Conservation (phyloP, 1,284 basidiomycete species). For the Ganoderma resinaceum region DNA sequence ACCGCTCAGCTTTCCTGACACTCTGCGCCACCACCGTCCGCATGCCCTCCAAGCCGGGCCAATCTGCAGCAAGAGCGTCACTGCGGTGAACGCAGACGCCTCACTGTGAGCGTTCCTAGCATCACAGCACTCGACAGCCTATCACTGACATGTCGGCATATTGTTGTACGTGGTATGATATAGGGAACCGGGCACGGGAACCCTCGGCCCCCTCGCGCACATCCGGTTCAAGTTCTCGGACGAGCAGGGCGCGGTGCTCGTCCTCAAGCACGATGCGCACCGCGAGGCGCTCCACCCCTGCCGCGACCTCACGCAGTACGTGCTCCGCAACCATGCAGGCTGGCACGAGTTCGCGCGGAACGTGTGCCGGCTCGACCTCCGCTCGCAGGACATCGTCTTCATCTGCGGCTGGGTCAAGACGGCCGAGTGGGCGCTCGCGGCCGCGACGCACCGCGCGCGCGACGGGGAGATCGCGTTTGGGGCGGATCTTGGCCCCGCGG, state of each 20-base stretch:
- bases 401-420: constrained; percentile 34
- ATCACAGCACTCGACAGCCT: no score
- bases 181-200: constrained; percentile 2
- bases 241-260: constrained; percentile 31
- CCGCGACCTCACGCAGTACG: constrained; percentile 11
- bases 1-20: constrained; percentile 12
- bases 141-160: background rate
- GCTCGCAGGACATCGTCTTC: constrained; percentile 30
- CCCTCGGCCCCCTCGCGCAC: constrained; percentile 3
- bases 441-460: constrained; percentile 23
- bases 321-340: constrained; percentile 22
- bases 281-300: constrained; percentile 22
- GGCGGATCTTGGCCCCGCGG: constrained; percentile 16
- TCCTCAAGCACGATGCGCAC: constrained; percentile 25
- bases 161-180: background rate
- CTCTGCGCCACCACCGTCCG: background rate
- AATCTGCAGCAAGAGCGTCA: constrained; percentile 22
- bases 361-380: constrained; percentile 19
- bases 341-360: constrained; percentile 30
- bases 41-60: constrained; percentile 4
- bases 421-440: constrained; percentile 33
- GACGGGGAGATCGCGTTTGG: constrained; percentile 26
- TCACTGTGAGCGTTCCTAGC: constrained; percentile 8
- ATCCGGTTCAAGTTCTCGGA: constrained; percentile 29
- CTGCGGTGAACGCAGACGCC: background rate